A percentile compares a stretch with the other conserved stretches of the same genome.
phyloP scores from a whole-genome alignment of 495 filamentous ascomycete species.

The Hyaloscypha finlandica region DNA sequence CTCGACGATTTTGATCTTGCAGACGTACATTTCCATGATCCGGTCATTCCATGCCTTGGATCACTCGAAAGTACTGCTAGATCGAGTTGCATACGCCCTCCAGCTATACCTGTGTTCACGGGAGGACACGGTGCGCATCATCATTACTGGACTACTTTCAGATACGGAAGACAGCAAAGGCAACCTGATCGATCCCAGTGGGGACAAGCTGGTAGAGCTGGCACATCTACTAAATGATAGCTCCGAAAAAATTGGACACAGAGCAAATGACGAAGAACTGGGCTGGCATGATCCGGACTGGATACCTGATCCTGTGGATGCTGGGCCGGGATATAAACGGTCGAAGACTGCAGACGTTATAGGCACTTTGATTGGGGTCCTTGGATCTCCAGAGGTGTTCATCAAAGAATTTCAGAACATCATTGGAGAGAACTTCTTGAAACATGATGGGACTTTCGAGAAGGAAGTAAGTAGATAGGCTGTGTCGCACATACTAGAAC shows the following conservation, averaged over 20 bases:
- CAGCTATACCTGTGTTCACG: conserved; percentile 87
- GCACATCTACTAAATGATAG: conserved; percentile 71
- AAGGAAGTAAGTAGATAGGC: conserved; percentile 54
- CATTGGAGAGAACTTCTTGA: conserved; percentile 78
- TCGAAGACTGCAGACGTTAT: conserved; percentile 92
- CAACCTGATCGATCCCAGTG: conserved; percentile 34
- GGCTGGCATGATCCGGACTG: conserved; percentile 91
- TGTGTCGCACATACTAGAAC: background rate
- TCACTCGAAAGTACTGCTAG: conserved; percentile 85
- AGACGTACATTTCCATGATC: conserved; percentile 90
- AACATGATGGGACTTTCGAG: conserved; percentile 67
- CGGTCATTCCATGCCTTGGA: conserved; percentile 87
- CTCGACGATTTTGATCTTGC: conserved; percentile 85
- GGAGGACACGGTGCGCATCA: conserved; percentile 87
- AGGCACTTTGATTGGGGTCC: conserved; percentile 81
- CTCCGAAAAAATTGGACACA: conserved; percentile 47
- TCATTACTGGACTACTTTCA: conserved; percentile 82
- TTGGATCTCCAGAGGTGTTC: conserved; percentile 85
- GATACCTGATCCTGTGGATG: conserved; percentile 90
- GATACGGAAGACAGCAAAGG: conserved; percentile 57
- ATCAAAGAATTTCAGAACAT: conserved; percentile 90
- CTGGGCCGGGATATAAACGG: conserved; percentile 85
- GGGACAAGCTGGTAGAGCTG: conserved; percentile 65
- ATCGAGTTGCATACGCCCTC: conserved; percentile 80
- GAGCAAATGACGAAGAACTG: conserved; percentile 62